A percentile compares a stretch with the other conserved stretches of the same genome.
Evolutionary conservation across 1,284 basidiomycete genomes (phyloP).

Genomic region (Leccinum laetum): DNA sequence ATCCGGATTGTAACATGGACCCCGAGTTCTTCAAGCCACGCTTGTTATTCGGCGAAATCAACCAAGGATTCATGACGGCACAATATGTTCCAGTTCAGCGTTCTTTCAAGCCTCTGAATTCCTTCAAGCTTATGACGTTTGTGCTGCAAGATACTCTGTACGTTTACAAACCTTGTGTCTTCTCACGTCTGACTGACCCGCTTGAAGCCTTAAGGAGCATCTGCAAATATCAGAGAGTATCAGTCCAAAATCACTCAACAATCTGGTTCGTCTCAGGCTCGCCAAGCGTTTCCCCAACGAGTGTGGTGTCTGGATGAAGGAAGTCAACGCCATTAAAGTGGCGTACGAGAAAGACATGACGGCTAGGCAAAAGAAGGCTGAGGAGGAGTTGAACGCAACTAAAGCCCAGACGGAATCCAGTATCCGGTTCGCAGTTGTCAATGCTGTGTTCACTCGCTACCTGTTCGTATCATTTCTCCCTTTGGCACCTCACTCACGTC

Average conservation of each 20-base stretch:
- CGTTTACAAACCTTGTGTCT: not conserved
- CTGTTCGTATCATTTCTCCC: not conserved
- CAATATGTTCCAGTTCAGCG: slow-evolving; percentile 25
- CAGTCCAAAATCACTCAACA: slow-evolving; percentile 26
- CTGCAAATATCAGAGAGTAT: slow-evolving; percentile 32
- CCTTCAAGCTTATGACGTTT: slow-evolving; percentile 11
- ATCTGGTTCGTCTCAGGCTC: slow-evolving; percentile 36
- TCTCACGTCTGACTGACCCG: slow-evolving; percentile 3
- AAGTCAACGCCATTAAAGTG: slow-evolving; percentile 10
- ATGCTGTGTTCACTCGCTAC: too few relatives aligned
- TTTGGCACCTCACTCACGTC: not conserved
- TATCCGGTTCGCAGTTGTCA: too few relatives aligned
- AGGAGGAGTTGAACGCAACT: not conserved
- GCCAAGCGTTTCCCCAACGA: slow-evolving; percentile 28
- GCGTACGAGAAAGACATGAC: slow-evolving; percentile 7
- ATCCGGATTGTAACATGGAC: slow-evolving; percentile 25
- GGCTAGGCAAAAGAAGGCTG: slow-evolving; percentile 12
- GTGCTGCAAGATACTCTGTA: slow-evolving; percentile 24
- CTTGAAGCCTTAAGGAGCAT: slow-evolving; percentile 26
- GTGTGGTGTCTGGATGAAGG: slow-evolving; percentile 27
- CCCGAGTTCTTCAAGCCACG: slow-evolving; percentile 26
- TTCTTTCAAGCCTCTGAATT: slow-evolving; percentile 3
- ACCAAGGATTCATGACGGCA: slow-evolving; percentile 34
- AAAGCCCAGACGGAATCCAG: too few relatives aligned
- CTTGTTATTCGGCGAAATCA: slow-evolving; percentile 35